These are phyloP conservation scores for Monascus ruber DNA, from an alignment of 2,329 filamentous ascomycete species.

Conservation along the genomic window DNA sequence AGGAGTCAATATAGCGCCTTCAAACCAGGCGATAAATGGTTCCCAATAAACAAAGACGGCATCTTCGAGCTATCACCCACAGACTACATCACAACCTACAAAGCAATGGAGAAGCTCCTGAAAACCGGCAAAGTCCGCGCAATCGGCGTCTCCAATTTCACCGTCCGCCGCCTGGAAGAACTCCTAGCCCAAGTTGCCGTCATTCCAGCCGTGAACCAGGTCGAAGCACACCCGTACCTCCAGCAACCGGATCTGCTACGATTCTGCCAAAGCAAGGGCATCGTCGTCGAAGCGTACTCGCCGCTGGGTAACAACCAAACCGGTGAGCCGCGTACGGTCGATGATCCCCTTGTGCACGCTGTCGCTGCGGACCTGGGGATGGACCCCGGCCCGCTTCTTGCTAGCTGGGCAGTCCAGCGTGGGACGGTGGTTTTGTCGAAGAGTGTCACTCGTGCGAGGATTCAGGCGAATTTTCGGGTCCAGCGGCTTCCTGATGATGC, in stretches of 20 bases:
- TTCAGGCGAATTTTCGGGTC: slow-evolving; percentile 39
- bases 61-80: slow-evolving; percentile 1
- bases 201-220: slow-evolving; percentile 52
- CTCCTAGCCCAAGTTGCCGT: slow-evolving; percentile 34
- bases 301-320: slow-evolving; percentile 43
- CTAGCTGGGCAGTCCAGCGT: slow-evolving; percentile 45
- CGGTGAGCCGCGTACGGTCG: slow-evolving; percentile 37
- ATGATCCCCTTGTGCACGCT: slow-evolving; percentile 49
- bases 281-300: slow-evolving; percentile 50
- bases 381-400: slow-evolving; percentile 45
- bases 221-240: slow-evolving; percentile 56
- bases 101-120: slow-evolving; percentile 23
- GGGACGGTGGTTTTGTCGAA: slow-evolving; percentile 46
- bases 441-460: slow-evolving; percentile 42
- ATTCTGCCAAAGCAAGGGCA: slow-evolving; percentile 33
- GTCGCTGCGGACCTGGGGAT: slow-evolving; percentile 51
- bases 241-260: slow-evolving; percentile 45
- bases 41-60: slow-evolving; percentile 1
- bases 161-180: slow-evolving; percentile 22
- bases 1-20: too few species aligned
- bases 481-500: slow-evolving; percentile 17
- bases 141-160: slow-evolving; percentile 29
- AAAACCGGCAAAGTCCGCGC: slow-evolving; percentile 22
- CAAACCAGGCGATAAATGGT: too few species aligned
- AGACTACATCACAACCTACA: slow-evolving; percentile 24